These are phyloP conservation scores for Aspergillus haitiensis DNA, from an alignment of 495 filamentous ascomycete species.

Conservation along the genomic window DNA sequence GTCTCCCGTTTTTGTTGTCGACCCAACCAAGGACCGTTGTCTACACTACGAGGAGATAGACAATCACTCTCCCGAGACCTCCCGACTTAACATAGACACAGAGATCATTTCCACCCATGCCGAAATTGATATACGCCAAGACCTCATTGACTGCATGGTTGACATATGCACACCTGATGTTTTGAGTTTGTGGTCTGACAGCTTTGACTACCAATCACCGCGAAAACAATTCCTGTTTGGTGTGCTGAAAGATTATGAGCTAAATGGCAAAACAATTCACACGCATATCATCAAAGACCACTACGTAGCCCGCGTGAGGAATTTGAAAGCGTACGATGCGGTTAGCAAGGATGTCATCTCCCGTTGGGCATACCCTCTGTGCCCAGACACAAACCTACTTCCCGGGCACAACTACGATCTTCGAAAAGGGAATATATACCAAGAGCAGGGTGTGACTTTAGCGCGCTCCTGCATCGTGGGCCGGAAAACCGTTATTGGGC, in stretches of 20 bases:
- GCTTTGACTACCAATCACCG: conserved; percentile 92
- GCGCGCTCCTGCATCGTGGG: conserved; percentile 69
- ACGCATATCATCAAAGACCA: conserved; percentile 77
- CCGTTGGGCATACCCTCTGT: conserved; percentile 90
- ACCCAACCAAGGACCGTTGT: conserved; percentile 76
- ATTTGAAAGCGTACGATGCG: conserved; percentile 85
- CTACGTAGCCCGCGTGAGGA: conserved; percentile 79
- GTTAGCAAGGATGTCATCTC: conserved; percentile 85
- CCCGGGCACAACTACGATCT: conserved; percentile 72
- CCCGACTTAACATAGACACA: conserved; percentile 68
- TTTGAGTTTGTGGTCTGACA: conserved; percentile 91
- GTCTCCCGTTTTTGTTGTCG: conserved; percentile 81
- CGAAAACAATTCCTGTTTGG: conserved; percentile 86
- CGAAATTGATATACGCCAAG: conserved; percentile 77
- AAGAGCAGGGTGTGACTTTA: conserved; percentile 67
- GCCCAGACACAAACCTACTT: conserved; percentile 83
- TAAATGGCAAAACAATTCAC: conserved; percentile 94
- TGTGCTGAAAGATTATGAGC: conserved; percentile 92
- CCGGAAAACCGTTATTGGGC: conserved; percentile 70
- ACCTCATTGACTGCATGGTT: conserved; percentile 91
- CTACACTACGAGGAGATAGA: conserved; percentile 86
- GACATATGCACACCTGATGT: conserved; percentile 98
- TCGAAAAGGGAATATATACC: conserved; percentile 64
- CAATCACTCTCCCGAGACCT: conserved; percentile 44
- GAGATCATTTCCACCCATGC: conserved; percentile 63